These are phyloP conservation scores for Mycena vitilis DNA, from an alignment of 768 basidiomycete species.

Conservation along the genomic window DNA sequence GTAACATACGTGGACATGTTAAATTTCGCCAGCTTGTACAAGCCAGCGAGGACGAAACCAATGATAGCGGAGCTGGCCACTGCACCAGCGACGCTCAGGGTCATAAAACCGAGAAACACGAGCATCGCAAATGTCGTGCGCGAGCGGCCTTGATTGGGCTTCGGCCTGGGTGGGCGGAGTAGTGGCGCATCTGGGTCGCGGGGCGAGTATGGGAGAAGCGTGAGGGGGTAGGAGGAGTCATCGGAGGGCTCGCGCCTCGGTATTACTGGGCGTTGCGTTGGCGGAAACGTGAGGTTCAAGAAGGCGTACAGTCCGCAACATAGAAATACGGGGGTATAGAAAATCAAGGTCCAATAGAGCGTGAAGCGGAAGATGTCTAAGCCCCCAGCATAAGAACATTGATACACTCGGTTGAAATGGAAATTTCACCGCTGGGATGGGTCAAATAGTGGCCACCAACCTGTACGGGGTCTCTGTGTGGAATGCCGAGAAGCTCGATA, in stretches of 20 bases:
- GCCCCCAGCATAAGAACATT: neutral
- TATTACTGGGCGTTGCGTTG: conserved; percentile 35
- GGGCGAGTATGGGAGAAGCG: conserved; percentile 32
- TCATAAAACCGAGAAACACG: conserved; percentile 56
- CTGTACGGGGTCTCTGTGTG: conserved; percentile 52
- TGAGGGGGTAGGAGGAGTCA: conserved; percentile 28
- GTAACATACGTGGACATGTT: conserved; percentile 62
- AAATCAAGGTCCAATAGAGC: conserved; percentile 63
- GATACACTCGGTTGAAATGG: neutral
- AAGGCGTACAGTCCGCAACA: conserved; percentile 63
- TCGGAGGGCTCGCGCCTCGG: conserved; percentile 26
- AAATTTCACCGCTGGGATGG: conserved; percentile 49
- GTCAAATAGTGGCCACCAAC: conserved; percentile 57
- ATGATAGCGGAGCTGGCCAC: conserved; percentile 59
- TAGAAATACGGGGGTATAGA: conserved; percentile 63
- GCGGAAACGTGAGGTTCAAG: conserved; percentile 63
- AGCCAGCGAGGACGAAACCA: conserved; percentile 56
- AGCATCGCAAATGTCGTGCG: conserved; percentile 60
- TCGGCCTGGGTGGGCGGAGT: conserved; percentile 32
- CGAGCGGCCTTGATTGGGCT: conserved; percentile 55
- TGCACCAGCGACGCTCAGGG: conserved; percentile 57
- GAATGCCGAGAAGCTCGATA: conserved; percentile 59
- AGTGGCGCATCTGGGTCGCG: conserved; percentile 23
- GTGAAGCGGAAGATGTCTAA: conserved; percentile 65
- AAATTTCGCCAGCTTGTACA: conserved; percentile 58